Evolutionary conservation across 2,329 filamentous ascomycete species (phyloP).

Genomic region (Cytospora piceae): DNA sequence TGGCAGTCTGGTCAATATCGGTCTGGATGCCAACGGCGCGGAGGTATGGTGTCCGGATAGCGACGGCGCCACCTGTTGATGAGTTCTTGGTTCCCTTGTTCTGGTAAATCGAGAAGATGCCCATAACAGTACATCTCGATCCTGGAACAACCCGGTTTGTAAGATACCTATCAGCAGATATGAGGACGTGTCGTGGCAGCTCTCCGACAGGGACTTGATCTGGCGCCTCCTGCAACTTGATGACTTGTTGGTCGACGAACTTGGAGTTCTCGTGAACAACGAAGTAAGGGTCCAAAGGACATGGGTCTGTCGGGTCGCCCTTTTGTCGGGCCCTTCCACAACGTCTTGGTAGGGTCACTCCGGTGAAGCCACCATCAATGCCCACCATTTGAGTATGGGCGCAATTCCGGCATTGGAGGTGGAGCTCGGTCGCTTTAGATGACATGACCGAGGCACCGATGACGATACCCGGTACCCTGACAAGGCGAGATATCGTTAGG

Average conservation of each 20-base stretch:
- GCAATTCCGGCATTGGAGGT: constrained; percentile 89
- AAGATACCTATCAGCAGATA: constrained; percentile 94
- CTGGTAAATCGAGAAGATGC: constrained; percentile 97
- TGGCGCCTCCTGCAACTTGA: constrained; percentile 96
- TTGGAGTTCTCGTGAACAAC: constrained; percentile 91
- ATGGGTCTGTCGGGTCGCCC: constrained; percentile 72
- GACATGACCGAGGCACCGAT: constrained; percentile 97
- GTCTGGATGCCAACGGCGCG: constrained; percentile 90
- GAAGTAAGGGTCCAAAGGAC: constrained; percentile 93
- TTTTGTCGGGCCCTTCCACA: constrained; percentile 68
- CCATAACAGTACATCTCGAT: constrained; percentile 92
- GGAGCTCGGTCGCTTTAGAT: constrained; percentile 86
- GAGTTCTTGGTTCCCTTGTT: constrained; percentile 78
- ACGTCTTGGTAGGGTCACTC: constrained; percentile 79
- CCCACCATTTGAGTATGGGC: constrained; percentile 70
- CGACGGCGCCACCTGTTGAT: constrained; percentile 77
- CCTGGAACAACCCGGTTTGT: constrained; percentile 96
- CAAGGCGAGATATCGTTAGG: constrained; percentile 89
- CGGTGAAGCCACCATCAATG: constrained; percentile 84
- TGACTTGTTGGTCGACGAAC: constrained; percentile 97
- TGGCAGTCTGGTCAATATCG: constrained; percentile 86
- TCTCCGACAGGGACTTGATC: constrained; percentile 98
- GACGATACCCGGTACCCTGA: constrained; percentile 94
- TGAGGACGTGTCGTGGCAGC: constrained; percentile 88
- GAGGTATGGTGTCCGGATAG: constrained; percentile 93